These are phyloP conservation scores for Tagetes patula DNA, from an alignment of 129 eudicot genomes.

Conservation along the genomic window DNA sequence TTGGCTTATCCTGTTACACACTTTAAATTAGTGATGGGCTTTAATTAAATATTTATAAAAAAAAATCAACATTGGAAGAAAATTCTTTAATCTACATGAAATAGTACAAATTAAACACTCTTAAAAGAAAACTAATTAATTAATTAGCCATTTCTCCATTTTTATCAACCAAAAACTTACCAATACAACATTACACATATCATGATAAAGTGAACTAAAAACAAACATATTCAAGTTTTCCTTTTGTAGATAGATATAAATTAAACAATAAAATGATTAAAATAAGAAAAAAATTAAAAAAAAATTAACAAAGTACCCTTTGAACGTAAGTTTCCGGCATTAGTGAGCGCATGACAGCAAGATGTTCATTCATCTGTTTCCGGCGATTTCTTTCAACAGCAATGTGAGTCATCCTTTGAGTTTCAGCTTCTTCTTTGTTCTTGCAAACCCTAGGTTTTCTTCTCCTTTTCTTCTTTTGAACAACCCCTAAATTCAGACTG, in stretches of 20 bases:
- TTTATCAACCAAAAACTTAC: not conserved
- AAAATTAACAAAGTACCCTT: conserved; percentile 46
- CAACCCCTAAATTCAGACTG: conserved; percentile 39
- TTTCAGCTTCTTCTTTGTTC: conserved; percentile 96
- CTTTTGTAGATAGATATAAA: not conserved
- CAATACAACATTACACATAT: not conserved
- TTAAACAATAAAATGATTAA: too few relatives aligned
- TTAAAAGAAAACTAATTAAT: not conserved
- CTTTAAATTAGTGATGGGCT: not conserved
- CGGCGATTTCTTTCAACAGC: conserved; percentile 92
- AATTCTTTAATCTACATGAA: not conserved
- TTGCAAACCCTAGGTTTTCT: conserved; percentile 74
- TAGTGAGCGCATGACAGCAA: conserved; percentile 85
- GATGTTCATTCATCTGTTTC: conserved; percentile 94
- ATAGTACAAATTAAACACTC: not conserved
- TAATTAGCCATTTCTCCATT: conserved; percentile 9
- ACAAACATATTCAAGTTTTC: not conserved
- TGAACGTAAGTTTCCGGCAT: conserved; percentile 96
- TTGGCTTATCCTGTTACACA: conserved; percentile 28
- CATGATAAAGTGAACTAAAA: not conserved
- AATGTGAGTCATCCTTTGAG: conserved; percentile 97
- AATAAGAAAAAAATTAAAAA: too few relatives aligned
- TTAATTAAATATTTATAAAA: not conserved
- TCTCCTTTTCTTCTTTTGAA: conserved; percentile 72
- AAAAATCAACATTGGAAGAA: not conserved